Percentiles rank a stretch among this genome's conserved stretches.
These are phyloP conservation scores for Euptelea pleiosperma DNA, from an alignment of 164 flowering plant species.

Conservation along the genomic window DNA sequence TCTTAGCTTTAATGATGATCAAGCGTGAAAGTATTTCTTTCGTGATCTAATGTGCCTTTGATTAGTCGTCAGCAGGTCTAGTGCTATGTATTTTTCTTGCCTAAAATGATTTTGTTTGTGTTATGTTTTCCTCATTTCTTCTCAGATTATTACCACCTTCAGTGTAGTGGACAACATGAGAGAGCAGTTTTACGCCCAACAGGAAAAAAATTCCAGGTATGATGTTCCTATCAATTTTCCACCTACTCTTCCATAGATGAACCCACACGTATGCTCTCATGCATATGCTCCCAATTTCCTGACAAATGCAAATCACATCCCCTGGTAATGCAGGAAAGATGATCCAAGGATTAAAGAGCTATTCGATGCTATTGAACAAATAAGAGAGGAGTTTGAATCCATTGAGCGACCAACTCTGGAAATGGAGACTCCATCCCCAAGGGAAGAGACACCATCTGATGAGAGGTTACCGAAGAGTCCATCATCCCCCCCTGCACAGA, in stretches of 20 bases:
- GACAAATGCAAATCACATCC: not conserved
- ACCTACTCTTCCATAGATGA: not conserved
- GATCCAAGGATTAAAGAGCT: constrained; percentile 58
- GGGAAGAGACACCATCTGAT: constrained; percentile 25
- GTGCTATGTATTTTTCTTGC: not conserved
- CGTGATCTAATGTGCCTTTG: not conserved
- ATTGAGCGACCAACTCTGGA: constrained; percentile 77
- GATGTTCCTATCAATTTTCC: not conserved
- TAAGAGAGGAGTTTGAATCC: constrained; percentile 68
- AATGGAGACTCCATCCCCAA: constrained; percentile 54
- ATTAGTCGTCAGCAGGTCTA: not conserved
- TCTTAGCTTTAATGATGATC: not conserved
- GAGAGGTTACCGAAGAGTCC: constrained; percentile 28
- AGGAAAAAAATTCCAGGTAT: constrained; percentile 56
- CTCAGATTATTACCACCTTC: constrained; percentile 84
- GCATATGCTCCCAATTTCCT: constrained; percentile 1
- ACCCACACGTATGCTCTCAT: not conserved
- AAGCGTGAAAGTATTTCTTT: too few relatives aligned
- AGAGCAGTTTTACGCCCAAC: constrained; percentile 70
- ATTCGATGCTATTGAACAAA: constrained; percentile 63
- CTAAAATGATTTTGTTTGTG: not conserved
- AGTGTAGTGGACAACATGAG: constrained; percentile 93
- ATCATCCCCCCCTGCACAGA: constrained; percentile 10
- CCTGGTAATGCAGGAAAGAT: constrained; percentile 63
- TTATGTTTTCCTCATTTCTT: constrained; percentile 9